These are phyloP conservation scores for Lipomyces orientalis DNA, from an alignment of 805 yeast species.

Conservation along the genomic window DNA sequence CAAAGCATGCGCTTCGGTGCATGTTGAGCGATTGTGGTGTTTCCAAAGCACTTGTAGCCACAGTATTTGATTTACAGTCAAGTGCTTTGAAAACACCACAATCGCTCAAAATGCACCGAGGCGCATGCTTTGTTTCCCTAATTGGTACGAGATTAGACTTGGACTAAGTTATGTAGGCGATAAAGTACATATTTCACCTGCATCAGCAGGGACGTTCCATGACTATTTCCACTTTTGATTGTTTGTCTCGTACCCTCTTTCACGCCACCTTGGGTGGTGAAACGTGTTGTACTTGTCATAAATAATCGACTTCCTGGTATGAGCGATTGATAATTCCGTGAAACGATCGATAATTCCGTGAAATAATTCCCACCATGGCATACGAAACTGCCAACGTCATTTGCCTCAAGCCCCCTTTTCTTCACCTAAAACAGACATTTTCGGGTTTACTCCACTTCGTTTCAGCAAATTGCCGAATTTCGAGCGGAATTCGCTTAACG, in stretches of 20 bases:
- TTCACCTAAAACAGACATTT: not conserved
- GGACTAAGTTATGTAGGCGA: no score
- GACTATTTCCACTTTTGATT: conserved; percentile 11
- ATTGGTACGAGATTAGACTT: no score
- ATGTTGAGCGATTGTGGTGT: not conserved
- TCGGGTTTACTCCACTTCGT: not conserved
- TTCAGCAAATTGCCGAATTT: not conserved
- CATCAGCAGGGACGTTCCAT: not conserved
- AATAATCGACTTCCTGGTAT: conserved; percentile 53
- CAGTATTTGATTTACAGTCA: no score
- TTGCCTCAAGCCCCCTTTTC: not conserved
- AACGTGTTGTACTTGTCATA: conserved; percentile 66
- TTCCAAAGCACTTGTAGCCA: not conserved
- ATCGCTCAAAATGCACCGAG: no score
- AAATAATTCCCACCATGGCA: conserved; percentile 80
- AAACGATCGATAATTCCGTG: no score
- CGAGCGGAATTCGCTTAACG: not conserved
- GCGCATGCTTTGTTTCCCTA: no score
- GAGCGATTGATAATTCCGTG: conserved; percentile 52
- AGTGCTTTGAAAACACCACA: no score
- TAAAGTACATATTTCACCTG: not conserved
- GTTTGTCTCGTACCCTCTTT: conserved; percentile 17
- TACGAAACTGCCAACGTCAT: conserved; percentile 44
- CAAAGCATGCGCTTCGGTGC: no score
- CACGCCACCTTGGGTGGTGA: conserved; percentile 61